Evolutionary conservation across 2,329 filamentous ascomycete species (phyloP).

Genomic region (Cytospora paraplurivora): DNA sequence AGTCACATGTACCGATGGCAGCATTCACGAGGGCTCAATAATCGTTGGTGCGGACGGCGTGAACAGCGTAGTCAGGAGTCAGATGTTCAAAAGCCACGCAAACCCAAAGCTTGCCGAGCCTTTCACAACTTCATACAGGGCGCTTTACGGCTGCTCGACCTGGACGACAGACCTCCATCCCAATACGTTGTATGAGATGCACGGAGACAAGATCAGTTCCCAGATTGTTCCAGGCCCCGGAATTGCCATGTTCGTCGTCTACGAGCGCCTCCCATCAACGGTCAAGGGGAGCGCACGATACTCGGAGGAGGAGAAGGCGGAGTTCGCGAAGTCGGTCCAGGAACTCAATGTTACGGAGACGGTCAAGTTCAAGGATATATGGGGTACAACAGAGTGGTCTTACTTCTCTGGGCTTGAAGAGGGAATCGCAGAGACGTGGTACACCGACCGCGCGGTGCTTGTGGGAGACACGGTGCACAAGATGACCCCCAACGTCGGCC

Average conservation of each 20-base stretch:
- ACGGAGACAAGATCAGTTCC: conserved; percentile 22
- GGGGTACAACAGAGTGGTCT: conserved; percentile 15
- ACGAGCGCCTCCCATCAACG: conserved; percentile 28
- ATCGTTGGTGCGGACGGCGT: conserved; percentile 35
- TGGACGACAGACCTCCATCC: conserved; percentile 17
- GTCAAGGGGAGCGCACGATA: conserved; percentile 25
- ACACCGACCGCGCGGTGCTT: conserved; percentile 30
- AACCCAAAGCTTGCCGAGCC: conserved; percentile 23
- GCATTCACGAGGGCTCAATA: conserved; percentile 32
- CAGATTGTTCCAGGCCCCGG: conserved; percentile 23
- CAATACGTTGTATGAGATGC: conserved; percentile 27
- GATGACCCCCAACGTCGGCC: conserved; percentile 32
- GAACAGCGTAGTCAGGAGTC: conserved; percentile 31
- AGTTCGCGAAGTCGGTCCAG: conserved; percentile 19
- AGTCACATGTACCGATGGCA: conserved; percentile 32
- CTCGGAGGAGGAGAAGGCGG: conserved; percentile 27
- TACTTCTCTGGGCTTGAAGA: conserved; percentile 31
- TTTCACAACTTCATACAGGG: conserved; percentile 29
- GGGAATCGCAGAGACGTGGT: conserved; percentile 29
- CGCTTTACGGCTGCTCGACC: conserved; percentile 28
- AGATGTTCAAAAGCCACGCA: conserved; percentile 28
- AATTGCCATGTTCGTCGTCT: conserved; percentile 27
- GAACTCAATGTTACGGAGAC: conserved; percentile 27
- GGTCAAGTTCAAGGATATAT: conserved; percentile 29
- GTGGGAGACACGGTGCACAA: conserved; percentile 34